Evolutionary conservation across 768 basidiomycete species (phyloP).

Genomic region (Pisolithus marmoratus): DNA sequence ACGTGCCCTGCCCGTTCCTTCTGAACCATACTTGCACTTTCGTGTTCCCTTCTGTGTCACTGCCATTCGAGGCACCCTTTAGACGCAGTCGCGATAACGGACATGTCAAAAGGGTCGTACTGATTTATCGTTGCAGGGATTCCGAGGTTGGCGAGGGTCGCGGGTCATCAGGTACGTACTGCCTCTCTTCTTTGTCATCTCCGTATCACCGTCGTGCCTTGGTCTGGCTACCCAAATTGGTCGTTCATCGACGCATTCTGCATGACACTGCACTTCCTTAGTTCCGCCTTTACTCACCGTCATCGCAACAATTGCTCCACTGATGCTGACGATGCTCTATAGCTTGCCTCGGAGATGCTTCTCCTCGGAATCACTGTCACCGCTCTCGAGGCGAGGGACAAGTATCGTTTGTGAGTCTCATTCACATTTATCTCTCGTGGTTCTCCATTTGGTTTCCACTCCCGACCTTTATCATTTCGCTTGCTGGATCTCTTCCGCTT

Average conservation of each 20-base stretch:
- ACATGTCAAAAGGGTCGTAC: constrained; percentile 4
- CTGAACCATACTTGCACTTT: no score
- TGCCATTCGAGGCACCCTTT: no score
- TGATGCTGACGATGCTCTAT: not conserved
- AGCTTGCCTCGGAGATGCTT: constrained; percentile 75
- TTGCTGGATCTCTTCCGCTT: not conserved
- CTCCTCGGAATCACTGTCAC: constrained; percentile 64
- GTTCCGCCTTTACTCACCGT: constrained; percentile 7
- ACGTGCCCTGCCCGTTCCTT: no score
- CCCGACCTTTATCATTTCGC: not conserved
- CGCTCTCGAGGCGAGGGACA: constrained; percentile 59
- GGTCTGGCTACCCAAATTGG: not conserved
- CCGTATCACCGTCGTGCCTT: not conserved
- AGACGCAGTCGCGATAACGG: not conserved
- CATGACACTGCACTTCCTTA: not conserved
- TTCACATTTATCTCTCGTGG: not conserved
- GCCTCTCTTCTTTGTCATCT: not conserved
- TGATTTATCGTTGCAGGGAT: constrained; percentile 44
- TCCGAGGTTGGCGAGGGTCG: constrained; percentile 56
- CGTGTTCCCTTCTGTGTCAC: no score
- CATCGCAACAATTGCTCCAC: not conserved
- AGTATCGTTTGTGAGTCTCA: constrained; percentile 65
- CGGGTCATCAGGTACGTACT: constrained; percentile 68
- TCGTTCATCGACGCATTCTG: not conserved
- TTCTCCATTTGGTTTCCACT: not conserved